phyloP scores from a whole-genome alignment of 2,329 filamentous ascomycete genomes.

The Colletotrichum destructivum region DNA sequence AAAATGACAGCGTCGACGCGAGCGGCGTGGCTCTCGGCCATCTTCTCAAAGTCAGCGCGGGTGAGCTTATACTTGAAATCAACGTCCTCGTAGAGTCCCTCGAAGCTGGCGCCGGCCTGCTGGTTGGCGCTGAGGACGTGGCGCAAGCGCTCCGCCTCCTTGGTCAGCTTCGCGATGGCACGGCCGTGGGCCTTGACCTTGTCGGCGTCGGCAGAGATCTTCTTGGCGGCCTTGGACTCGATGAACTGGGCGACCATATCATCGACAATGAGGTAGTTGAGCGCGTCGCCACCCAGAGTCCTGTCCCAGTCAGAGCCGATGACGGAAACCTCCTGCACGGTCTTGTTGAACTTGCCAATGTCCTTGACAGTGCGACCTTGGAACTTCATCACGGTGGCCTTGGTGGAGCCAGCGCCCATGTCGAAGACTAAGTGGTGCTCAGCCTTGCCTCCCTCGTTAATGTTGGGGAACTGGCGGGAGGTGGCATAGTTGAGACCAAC shows the following conservation, averaged over 20 bases:
- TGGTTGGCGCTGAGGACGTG: slow-evolving; percentile 95
- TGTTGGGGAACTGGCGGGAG: slow-evolving; percentile 87
- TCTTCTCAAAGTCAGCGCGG: slow-evolving; percentile 84
- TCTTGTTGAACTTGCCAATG: slow-evolving; percentile 94
- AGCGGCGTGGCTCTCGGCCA: slow-evolving; percentile 77
- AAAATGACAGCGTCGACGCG: slow-evolving; percentile 80
- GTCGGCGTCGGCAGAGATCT: slow-evolving; percentile 72
- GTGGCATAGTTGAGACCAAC: slow-evolving; percentile 97
- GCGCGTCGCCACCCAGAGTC: slow-evolving; percentile 88
- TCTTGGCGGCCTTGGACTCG: slow-evolving; percentile 77
- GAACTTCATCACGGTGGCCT: slow-evolving; percentile 90
- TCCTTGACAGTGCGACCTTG: slow-evolving; percentile 93
- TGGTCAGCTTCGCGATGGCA: slow-evolving; percentile 90
- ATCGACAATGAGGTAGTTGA: slow-evolving; percentile 90
- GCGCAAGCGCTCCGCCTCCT: slow-evolving; percentile 88
- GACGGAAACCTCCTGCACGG: slow-evolving; percentile 93
- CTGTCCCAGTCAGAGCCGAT: slow-evolving; percentile 90
- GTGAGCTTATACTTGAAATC: slow-evolving; percentile 94
- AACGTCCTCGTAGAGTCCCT: slow-evolving; percentile 91
- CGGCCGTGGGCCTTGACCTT: slow-evolving; percentile 83
- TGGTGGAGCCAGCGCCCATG: slow-evolving; percentile 96
- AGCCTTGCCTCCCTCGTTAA: slow-evolving; percentile 86
- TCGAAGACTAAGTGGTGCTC: slow-evolving; percentile 96
- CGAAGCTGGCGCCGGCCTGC: slow-evolving; percentile 83
- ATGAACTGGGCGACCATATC: slow-evolving; percentile 89